phyloP scores from a whole-genome alignment of 768 basidiomycete genomes.

The Mycena filopes region DNA sequence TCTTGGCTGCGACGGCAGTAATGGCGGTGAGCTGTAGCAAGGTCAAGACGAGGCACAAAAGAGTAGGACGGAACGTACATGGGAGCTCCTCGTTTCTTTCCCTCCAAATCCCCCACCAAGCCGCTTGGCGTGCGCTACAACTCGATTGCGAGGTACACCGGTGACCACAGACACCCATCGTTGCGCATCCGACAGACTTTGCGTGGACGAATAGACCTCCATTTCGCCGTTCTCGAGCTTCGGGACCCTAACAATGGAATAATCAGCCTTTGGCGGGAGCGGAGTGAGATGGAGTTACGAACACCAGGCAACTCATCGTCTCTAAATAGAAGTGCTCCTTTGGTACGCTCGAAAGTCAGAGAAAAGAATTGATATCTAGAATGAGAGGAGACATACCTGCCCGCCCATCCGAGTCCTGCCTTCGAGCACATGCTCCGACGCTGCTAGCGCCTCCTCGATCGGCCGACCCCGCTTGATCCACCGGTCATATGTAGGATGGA shows the following conservation, averaged over 20 bases:
- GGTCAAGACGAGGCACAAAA: neutral
- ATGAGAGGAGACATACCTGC: constrained; percentile 6
- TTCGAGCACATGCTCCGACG: constrained; percentile 31
- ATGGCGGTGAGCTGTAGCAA: constrained; percentile 27
- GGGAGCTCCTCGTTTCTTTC: constrained; percentile 31
- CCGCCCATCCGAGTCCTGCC: constrained; percentile 34
- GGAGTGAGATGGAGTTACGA: neutral
- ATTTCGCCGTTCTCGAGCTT: constrained; percentile 35
- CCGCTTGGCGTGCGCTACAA: constrained; percentile 34
- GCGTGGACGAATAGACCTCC: constrained; percentile 35
- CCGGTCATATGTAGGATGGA: constrained; percentile 33
- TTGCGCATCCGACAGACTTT: constrained; percentile 27
- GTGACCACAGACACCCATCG: constrained; percentile 29
- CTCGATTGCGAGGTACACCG: constrained; percentile 32
- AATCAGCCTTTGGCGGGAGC: neutral
- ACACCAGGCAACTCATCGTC: constrained; percentile 34
- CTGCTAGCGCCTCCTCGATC: constrained; percentile 27
- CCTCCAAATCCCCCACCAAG: constrained; percentile 35
- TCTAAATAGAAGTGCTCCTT: constrained; percentile 35
- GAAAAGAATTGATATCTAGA: neutral
- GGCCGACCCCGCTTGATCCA: constrained; percentile 27
- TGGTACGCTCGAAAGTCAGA: neutral
- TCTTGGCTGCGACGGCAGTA: constrained; percentile 35
- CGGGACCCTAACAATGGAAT: constrained; percentile 26
- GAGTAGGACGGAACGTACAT: constrained; percentile 18